Conservation (phyloP, 345 rosid genomes). For the rapeseed (Brassica napus) region DNA sequence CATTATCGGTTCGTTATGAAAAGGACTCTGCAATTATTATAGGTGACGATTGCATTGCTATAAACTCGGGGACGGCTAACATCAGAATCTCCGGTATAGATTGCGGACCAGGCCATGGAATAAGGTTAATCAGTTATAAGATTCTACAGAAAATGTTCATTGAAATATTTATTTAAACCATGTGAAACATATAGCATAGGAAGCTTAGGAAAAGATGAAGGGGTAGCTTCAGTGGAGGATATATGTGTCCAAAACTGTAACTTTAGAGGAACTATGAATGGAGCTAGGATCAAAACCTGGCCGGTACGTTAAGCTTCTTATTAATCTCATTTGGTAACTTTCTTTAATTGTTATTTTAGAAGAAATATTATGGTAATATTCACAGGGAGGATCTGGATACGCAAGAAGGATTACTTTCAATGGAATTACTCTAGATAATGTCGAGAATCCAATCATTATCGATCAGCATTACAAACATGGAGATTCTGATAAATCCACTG, state of each 20-base stretch:
- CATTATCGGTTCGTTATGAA: not conserved
- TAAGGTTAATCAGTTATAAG: slow-evolving; percentile 32
- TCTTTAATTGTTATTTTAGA: not conserved
- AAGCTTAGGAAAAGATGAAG: slow-evolving; percentile 53
- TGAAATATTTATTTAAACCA: not conserved
- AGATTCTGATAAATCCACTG: slow-evolving; percentile 31
- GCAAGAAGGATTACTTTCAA: slow-evolving; percentile 51
- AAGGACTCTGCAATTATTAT: slow-evolving; percentile 10
- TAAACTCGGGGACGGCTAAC: slow-evolving; percentile 37
- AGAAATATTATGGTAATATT: not conserved
- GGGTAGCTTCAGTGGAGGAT: slow-evolving; percentile 37
- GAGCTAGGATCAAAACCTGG: slow-evolving; percentile 69
- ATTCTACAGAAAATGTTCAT: not conserved
- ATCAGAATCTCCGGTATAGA: slow-evolving; percentile 34
- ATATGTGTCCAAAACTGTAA: slow-evolving; percentile 45
- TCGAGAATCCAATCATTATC: slow-evolving; percentile 54
- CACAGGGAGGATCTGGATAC: slow-evolving; percentile 54
- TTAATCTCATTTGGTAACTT: not conserved
- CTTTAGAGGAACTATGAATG: slow-evolving; percentile 49
- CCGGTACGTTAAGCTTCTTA: slow-evolving; percentile 15
- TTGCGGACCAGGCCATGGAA: slow-evolving; percentile 52
- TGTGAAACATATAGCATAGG: slow-evolving; percentile 49
- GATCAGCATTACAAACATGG: slow-evolving; percentile 47
- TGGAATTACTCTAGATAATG: slow-evolving; percentile 40
- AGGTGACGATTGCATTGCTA: slow-evolving; percentile 73